phyloP scores from a whole-genome alignment of 768 basidiomycete genomes.

The Mycena leptocephala region DNA sequence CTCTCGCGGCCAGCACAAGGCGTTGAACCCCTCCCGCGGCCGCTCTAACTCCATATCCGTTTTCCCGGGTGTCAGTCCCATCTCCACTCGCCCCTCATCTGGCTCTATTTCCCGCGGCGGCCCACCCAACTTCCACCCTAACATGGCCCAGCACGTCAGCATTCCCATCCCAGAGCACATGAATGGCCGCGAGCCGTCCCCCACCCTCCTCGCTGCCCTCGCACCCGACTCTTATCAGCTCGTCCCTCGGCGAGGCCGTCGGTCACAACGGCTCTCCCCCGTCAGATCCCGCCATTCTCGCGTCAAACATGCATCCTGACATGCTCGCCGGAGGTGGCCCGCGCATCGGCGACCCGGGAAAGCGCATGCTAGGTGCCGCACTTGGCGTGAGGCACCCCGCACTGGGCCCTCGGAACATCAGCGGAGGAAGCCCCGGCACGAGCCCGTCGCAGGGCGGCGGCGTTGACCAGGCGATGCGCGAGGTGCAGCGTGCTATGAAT shows the following conservation, averaged over 20 bases:
- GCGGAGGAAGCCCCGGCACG: conserved; percentile 56
- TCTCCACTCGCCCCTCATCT: conserved; percentile 36
- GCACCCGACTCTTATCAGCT: conserved; percentile 90
- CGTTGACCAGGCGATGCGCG: conserved; percentile 73
- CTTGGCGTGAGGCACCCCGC: conserved; percentile 88
- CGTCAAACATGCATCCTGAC: conserved; percentile 67
- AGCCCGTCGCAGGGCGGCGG: conserved; percentile 59
- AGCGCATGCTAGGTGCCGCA: conserved; percentile 91
- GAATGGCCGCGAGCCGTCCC: conserved; percentile 80
- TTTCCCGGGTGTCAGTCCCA: conserved; percentile 68
- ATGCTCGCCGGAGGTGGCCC: conserved; percentile 70
- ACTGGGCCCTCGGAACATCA: conserved; percentile 74
- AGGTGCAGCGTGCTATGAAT: conserved; percentile 85
- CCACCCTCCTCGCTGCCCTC: conserved; percentile 86
- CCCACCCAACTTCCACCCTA: conserved; percentile 55
- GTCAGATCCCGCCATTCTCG: conserved; percentile 80
- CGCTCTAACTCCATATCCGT: conserved; percentile 80
- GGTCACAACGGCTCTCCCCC: conserved; percentile 58
- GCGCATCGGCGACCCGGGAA: conserved; percentile 90
- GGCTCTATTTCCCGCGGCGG: conserved; percentile 55
- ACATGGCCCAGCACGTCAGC: conserved; percentile 43
- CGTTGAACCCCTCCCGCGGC: conserved; percentile 74
- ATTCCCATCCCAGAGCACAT: conserved; percentile 68
- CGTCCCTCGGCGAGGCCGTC: conserved; percentile 74
- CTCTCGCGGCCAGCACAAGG: conserved; percentile 76